These are phyloP conservation scores for Chionographis japonica DNA, from an alignment of 106 monocot species.

Conservation along the genomic window DNA sequence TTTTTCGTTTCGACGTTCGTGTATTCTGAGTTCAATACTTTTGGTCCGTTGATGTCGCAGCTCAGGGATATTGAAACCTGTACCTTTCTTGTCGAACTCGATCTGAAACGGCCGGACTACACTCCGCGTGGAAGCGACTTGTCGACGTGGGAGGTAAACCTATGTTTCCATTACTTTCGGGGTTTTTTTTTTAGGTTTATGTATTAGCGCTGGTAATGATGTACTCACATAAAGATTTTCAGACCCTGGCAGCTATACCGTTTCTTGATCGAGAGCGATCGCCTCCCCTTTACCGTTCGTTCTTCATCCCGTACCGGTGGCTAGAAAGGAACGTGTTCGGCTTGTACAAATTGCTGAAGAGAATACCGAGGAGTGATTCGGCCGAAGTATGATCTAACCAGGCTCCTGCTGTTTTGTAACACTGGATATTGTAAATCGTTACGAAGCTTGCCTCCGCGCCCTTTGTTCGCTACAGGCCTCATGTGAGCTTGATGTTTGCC, in stretches of 20 bases:
- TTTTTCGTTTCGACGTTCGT: neutral
- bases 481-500: too few species aligned
- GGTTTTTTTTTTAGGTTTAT: neutral
- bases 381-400: neutral
- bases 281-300: slow-evolving; percentile 73
- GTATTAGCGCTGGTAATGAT: neutral
- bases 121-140: slow-evolving; percentile 71
- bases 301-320: slow-evolving; percentile 91
- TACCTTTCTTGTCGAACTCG: slow-evolving; percentile 80
- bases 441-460: neutral
- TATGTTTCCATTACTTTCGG: neutral
- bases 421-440: neutral
- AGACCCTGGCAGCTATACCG: slow-evolving; percentile 80
- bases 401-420: neutral
- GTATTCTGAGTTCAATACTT: slow-evolving; percentile 5
- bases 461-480: too few species aligned
- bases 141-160: slow-evolving; percentile 86
- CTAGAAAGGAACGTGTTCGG: slow-evolving; percentile 78
- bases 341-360: slow-evolving; percentile 75
- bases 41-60: slow-evolving; percentile 25
- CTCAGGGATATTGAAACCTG: slow-evolving; percentile 58
- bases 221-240: slow-evolving; percentile 9
- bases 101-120: slow-evolving; percentile 65
- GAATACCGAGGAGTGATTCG: slow-evolving; percentile 22
- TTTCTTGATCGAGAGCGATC: slow-evolving; percentile 87